phyloP scores from a whole-genome alignment of 1,284 basidiomycete genomes.

The Irpex rosettiformis region DNA sequence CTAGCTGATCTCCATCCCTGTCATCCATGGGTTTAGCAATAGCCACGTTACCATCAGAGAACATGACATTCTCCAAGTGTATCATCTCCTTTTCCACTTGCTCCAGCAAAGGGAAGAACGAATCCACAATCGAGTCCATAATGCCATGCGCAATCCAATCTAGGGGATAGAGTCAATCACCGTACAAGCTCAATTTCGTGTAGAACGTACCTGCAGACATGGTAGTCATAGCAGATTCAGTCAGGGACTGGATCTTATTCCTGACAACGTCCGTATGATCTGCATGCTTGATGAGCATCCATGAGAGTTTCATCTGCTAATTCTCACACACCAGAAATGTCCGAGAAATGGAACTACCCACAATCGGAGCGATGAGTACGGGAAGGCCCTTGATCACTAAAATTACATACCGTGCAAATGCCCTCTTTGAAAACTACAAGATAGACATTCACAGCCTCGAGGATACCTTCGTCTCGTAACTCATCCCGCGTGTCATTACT shows the following conservation, averaged over 20 bases:
- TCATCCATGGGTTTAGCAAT: constrained; percentile 1
- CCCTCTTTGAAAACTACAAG: constrained; percentile 89
- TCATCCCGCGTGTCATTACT: constrained; percentile 9
- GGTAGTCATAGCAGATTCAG: constrained; percentile 45
- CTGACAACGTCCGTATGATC: constrained; percentile 84
- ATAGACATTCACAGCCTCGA: constrained; percentile 86
- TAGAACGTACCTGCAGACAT: constrained; percentile 63
- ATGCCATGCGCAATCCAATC: constrained; percentile 96
- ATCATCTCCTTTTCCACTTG: constrained; percentile 83
- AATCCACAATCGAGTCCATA: constrained; percentile 92
- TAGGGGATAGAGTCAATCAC: constrained; percentile 24
- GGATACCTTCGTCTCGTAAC: constrained; percentile 39
- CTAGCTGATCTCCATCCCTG: too few relatives aligned
- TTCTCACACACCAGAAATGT: constrained; percentile 59
- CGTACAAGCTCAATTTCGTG: not conserved
- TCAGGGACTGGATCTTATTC: constrained; percentile 59
- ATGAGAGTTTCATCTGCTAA: not conserved
- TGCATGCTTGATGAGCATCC: constrained; percentile 19
- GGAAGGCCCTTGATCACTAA: not conserved
- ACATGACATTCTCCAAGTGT: constrained; percentile 74
- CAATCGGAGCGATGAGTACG: not conserved
- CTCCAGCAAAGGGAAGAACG: constrained; percentile 86
- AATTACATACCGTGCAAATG: constrained; percentile 73
- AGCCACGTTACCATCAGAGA: constrained; percentile 29
- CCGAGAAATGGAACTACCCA: constrained; percentile 86